Percentiles rank a stretch among this genome's conserved stretches.
Conservation (phyloP, 2,329 filamentous ascomycete species). For the Epicoccum sorghinum region DNA sequence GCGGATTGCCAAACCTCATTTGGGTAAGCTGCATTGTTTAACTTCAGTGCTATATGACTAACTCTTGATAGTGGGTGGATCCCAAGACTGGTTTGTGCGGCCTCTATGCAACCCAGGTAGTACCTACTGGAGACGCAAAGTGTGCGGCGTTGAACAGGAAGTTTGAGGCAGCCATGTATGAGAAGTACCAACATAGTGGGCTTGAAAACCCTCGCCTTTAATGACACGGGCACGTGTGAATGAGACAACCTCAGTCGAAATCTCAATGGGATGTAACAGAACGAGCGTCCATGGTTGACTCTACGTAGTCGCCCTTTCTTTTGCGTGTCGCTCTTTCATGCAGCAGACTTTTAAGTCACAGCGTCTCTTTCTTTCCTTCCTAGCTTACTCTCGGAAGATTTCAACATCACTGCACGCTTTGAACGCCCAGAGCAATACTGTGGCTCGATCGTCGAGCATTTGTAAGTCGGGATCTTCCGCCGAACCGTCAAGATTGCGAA, state of each 20-base stretch:
- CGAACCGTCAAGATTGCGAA: constrained; percentile 27
- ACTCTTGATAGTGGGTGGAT: constrained; percentile 37
- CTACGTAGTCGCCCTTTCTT: too few species aligned
- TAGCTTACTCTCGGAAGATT: constrained; percentile 4
- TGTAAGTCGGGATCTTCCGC: constrained; percentile 23
- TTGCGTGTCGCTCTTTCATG: too few species aligned
- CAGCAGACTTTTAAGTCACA: too few species aligned
- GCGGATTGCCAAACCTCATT: constrained; percentile 40
- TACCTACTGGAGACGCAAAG: constrained; percentile 38
- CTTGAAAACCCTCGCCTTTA: constrained; percentile 13
- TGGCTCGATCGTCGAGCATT: constrained; percentile 18
- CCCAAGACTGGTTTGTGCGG: constrained; percentile 39
- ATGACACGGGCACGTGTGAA: neutral
- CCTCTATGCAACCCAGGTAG: constrained; percentile 37
- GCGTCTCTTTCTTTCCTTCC: too few species aligned
- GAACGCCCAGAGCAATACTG: constrained; percentile 29
- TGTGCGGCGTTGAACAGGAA: constrained; percentile 17
- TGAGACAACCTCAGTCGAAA: neutral
- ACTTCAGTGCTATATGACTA: neutral
- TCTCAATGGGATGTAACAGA: too few species aligned
- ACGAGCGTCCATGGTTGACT: too few species aligned
- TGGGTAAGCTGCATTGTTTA: constrained; percentile 30
- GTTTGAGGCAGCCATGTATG: constrained; percentile 32
- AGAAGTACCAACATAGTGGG: constrained; percentile 18
- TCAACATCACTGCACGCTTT: constrained; percentile 16